phyloP scores from a whole-genome alignment of 1,284 basidiomycete genomes.

The Cryptococcus wingfieldii region DNA sequence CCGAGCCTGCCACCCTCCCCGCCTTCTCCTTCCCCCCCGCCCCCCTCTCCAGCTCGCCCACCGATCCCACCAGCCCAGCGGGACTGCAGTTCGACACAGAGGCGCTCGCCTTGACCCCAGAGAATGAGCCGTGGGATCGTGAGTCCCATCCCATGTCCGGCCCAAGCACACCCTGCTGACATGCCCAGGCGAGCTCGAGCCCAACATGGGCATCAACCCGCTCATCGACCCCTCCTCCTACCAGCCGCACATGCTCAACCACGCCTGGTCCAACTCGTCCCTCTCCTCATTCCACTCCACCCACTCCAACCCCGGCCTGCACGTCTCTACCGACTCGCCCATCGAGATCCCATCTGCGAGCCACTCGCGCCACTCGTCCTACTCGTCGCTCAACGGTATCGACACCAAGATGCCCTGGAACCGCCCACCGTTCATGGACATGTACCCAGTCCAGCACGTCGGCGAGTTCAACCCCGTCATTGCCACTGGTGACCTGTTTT shows the following conservation, averaged over 20 bases:
- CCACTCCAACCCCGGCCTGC: background rate
- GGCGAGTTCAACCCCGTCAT: constrained; percentile 1
- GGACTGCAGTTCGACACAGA: too few species aligned
- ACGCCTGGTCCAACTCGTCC: constrained; percentile 18
- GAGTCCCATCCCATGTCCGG: too few species aligned
- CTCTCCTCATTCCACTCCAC: constrained; percentile 14
- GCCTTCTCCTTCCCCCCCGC: background rate
- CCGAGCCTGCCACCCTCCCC: background rate
- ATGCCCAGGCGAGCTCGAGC: too few species aligned
- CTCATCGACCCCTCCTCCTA: background rate
- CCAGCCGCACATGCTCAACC: constrained; percentile 15
- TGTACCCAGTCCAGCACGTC: constrained; percentile 2
- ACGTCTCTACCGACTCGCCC: constrained; percentile 6
- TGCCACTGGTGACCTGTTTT: constrained; percentile 1
- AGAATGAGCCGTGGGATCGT: too few species aligned
- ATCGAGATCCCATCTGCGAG: background rate
- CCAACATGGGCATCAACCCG: background rate
- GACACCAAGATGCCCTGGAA: constrained; percentile 1
- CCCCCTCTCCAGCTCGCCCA: too few species aligned
- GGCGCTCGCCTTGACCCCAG: too few species aligned
- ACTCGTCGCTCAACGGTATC: constrained; percentile 8
- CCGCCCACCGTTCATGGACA: constrained; percentile 2
- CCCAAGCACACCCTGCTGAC: background rate
- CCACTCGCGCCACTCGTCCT: constrained; percentile 16
- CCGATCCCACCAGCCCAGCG: too few species aligned